Evolutionary conservation across 306 rosid genomes (phyloP).

Genomic region (Lathyrus oleraceus): DNA sequence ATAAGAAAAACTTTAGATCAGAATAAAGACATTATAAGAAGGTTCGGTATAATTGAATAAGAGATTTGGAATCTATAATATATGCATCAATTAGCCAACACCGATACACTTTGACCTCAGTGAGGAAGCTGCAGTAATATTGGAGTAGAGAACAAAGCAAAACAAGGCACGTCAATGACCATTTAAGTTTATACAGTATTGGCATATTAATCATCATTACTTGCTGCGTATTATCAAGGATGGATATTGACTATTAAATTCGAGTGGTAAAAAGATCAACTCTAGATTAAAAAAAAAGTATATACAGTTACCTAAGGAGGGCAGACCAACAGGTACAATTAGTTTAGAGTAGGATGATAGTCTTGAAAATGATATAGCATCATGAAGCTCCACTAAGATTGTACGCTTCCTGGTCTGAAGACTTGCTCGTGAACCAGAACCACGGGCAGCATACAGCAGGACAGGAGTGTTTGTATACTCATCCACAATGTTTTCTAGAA

Average conservation of each 20-base stretch:
- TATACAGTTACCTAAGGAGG: conserved; percentile 68
- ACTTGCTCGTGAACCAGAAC: conserved; percentile 47
- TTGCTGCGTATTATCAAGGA: conserved; percentile 21
- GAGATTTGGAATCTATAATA: conserved; percentile 22
- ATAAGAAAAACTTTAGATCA: conserved; percentile 22
- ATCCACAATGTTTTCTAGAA: conserved; percentile 79
- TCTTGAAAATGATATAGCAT: conserved; percentile 80
- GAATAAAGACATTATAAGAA: conserved; percentile 18
- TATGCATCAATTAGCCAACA: conserved; percentile 26
- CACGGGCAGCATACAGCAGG: conserved; percentile 63
- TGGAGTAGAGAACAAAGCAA: conserved; percentile 12
- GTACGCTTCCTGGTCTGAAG: conserved; percentile 59
- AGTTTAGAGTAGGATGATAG: conserved; percentile 73
- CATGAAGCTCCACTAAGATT: conserved; percentile 70
- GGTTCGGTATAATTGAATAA: conserved; percentile 23
- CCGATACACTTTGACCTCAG: conserved; percentile 13
- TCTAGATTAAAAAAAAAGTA: conserved; percentile 28
- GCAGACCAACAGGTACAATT: conserved; percentile 79
- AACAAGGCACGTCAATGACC: conserved; percentile 10
- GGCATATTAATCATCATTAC: conserved; percentile 20
- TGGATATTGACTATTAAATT: conserved; percentile 21
- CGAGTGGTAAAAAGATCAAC: conserved; percentile 20
- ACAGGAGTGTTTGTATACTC: conserved; percentile 75
- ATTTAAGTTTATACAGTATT: conserved; percentile 18
- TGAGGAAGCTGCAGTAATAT: conserved; percentile 7